Evolutionary conservation across 306 rosid genomes (phyloP).

Genomic region (Cyclanthera cordifolia): DNA sequence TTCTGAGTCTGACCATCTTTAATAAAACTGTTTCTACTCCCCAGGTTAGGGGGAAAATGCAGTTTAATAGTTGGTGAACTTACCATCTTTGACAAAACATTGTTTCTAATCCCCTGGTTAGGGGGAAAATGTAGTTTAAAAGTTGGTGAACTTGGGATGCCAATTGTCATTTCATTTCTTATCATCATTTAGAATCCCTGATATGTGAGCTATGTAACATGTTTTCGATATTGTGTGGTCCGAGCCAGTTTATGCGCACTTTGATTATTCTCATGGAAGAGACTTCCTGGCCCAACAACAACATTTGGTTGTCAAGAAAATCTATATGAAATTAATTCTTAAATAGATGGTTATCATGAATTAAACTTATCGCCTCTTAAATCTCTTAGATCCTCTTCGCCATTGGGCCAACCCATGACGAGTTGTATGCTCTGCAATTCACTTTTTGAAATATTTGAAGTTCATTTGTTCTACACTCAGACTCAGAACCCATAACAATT

Average conservation of each 20-base stretch:
- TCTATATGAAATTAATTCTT: too few species aligned
- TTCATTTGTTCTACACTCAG: neutral
- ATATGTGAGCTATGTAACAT: neutral
- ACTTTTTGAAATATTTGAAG: neutral
- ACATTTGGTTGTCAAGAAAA: too few species aligned
- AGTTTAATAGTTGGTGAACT: too few species aligned
- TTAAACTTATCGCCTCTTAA: too few species aligned
- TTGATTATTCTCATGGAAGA: too few species aligned
- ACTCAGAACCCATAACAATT: neutral
- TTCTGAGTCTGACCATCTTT: neutral
- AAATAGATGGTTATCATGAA: too few species aligned
- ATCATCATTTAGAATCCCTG: neutral
- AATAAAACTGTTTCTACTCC: neutral
- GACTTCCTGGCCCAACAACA: too few species aligned
- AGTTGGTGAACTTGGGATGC: neutral
- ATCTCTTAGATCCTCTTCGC: too few species aligned
- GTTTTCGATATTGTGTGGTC: too few species aligned
- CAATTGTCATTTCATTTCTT: neutral
- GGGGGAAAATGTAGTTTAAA: neutral
- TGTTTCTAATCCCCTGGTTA: neutral
- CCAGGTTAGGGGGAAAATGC: neutral
- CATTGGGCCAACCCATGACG: neutral
- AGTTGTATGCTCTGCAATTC: neutral
- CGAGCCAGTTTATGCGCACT: too few species aligned
- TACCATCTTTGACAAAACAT: neutral